These are phyloP conservation scores for Podospora anserina DNA, from an alignment of 495 filamentous ascomycete genomes.

Conservation along the genomic window DNA sequence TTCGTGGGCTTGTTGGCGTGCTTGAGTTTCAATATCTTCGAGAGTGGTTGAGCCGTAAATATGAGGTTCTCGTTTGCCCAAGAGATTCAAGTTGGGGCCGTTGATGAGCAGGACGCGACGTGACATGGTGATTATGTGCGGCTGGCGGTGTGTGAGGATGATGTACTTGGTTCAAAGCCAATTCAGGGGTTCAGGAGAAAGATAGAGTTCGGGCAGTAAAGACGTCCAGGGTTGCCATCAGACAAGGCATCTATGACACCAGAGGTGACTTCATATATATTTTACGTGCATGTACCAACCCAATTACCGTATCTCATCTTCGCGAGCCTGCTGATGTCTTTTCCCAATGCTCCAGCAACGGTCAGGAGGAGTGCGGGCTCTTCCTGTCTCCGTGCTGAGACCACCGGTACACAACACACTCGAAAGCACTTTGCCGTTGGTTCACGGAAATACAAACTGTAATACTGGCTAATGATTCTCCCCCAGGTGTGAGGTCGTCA, in stretches of 20 bases:
- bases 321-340: not conserved
- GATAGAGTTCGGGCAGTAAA: not conserved
- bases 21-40: conserved; percentile 50
- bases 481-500: not conserved
- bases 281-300: not conserved
- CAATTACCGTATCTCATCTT: not conserved
- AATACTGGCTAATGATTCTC: not conserved
- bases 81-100: conserved; percentile 77
- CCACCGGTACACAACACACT: not conserved
- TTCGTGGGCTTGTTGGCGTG: conserved; percentile 41
- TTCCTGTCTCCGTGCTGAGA: not conserved
- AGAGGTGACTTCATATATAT: not conserved
- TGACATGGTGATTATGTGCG: conserved; percentile 26
- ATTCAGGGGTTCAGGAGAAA: not conserved
- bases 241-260: not conserved
- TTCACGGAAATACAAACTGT: not conserved
- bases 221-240: not conserved
- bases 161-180: not conserved
- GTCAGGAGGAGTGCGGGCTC: not conserved
- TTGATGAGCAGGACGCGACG: conserved; percentile 71
- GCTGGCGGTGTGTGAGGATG: not conserved
- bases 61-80: conserved; percentile 67
- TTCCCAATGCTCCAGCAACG: not conserved
- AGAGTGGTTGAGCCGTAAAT: conserved; percentile 68
- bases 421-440: not conserved